Evolutionary conservation across 352 stramenopile species (phyloP).

Genomic region (Phytophthora nicotianae): DNA sequence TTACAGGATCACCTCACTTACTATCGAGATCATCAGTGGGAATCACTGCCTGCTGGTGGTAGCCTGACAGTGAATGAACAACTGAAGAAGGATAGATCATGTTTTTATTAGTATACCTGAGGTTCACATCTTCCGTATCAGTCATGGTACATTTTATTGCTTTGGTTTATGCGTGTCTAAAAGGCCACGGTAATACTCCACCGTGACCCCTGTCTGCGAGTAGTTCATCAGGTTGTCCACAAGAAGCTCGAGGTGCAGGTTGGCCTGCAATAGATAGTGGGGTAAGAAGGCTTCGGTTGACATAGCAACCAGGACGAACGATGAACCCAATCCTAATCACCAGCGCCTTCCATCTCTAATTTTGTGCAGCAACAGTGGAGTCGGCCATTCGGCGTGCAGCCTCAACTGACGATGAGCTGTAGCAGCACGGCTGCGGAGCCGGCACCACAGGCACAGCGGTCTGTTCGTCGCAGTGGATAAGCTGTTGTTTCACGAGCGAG

Average conservation of each 20-base stretch:
- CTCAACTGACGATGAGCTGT: slow-evolving; percentile 34
- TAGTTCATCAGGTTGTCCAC: too few species aligned
- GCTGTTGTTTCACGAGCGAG: slow-evolving; percentile 52
- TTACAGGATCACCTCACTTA: too few species aligned
- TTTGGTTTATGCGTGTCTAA: neutral
- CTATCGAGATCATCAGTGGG: too few species aligned
- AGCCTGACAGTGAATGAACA: too few species aligned
- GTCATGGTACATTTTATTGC: slow-evolving; percentile 37
- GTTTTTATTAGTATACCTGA: too few species aligned
- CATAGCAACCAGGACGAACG: neutral
- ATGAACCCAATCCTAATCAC: neutral
- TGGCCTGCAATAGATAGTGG: slow-evolving; percentile 35
- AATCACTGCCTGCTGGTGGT: too few species aligned
- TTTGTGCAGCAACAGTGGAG: slow-evolving; percentile 10
- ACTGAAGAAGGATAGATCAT: too few species aligned
- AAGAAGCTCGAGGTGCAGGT: slow-evolving; percentile 12
- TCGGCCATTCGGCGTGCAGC: slow-evolving; percentile 32
- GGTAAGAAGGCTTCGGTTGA: slow-evolving; percentile 16
- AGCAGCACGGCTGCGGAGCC: slow-evolving; percentile 36
- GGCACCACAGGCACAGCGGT: slow-evolving; percentile 13
- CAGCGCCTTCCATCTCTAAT: slow-evolving; percentile 16
- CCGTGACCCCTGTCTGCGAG: neutral
- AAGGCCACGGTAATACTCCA: slow-evolving; percentile 6
- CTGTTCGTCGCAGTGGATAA: slow-evolving; percentile 44
- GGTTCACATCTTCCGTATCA: too few species aligned